Evolutionary conservation across 306 rosid genomes (phyloP).

Genomic region (Arachis hypogaea): DNA sequence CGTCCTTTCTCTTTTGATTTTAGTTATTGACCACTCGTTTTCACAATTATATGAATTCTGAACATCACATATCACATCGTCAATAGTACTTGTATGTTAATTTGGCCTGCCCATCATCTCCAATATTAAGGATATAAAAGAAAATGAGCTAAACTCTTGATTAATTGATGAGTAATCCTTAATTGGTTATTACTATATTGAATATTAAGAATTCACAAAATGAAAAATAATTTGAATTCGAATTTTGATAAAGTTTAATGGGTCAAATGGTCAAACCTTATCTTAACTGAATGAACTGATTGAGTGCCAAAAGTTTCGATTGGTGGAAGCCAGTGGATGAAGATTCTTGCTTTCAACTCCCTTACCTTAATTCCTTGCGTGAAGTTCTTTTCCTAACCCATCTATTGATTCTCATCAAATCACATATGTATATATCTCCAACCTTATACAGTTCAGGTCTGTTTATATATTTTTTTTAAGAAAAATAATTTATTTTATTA

Average conservation of each 20-base stretch:
- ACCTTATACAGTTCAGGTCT: background rate
- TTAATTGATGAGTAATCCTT: no score
- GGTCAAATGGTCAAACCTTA: background rate
- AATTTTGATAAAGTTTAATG: background rate
- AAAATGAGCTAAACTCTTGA: no score
- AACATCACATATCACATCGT: background rate
- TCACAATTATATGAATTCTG: background rate
- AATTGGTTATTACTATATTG: no score
- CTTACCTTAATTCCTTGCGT: background rate
- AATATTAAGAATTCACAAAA: no score
- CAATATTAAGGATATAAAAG: background rate
- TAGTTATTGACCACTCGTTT: background rate
- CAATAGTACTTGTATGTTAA: background rate
- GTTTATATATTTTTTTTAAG: no score
- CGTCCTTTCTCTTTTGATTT: background rate
- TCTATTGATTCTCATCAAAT: background rate
- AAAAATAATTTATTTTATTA: no score
- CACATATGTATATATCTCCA: background rate
- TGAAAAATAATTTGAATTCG: no score
- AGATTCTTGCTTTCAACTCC: background rate
- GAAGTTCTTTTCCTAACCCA: background rate
- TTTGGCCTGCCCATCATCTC: background rate
- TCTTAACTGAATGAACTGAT: slow-evolving; percentile 1
- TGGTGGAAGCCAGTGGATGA: background rate
- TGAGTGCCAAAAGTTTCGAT: background rate